Evolutionary conservation across 441 rosid genomes (phyloP), one percentile per base, ranked within the genome.

Genomic region (Gossypium schwendimanii): DNA sequence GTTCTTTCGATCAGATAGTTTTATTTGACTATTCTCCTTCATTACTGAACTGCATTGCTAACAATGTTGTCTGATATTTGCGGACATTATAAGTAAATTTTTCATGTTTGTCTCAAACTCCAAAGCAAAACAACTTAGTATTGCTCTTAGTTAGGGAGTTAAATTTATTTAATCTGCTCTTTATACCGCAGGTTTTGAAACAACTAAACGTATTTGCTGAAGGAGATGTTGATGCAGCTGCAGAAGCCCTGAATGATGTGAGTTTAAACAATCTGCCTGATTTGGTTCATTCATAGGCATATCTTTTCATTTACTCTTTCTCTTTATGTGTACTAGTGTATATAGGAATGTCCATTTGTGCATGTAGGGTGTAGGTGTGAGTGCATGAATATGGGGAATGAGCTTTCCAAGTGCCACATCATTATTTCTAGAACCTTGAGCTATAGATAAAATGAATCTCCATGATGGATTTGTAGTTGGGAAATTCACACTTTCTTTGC

Each of bases 221-320:
- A 66, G 91, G 86, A 61, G 97, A 94, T 71, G 58, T 86, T 6
- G 81, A 72, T 49, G 70, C 88, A 31, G 99, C 97, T 68, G 89
- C 97, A 8, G 96, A 92, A 65, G 94, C 98, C 54, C 73, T 95
- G 26, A 79, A 91, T 79, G 98, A 92, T 72, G 99, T 92, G 84
- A 83, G 88, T 75, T 39, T 71, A 20, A 66, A 47, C 39, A 23
- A 49, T 17, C 7, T 47, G 23, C 21, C 57, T 45, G 21, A 3
- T 66, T 65, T 45, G n/a, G 8, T 45, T 65, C 39, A 7, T 66
- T 66, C 39, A 14, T 65, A 45, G 21, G 14, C 21, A 23, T 6
- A 6, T 2, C 20, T 23, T 31, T 65, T 23, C 3, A 14, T 45
- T 11, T 21, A 6, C 45, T 21, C 11, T 20, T 28, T 44, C 54